These are phyloP conservation scores for Pelargonium cotyledonis DNA, from an alignment of 441 rosid genomes.

Conservation along the genomic window DNA sequence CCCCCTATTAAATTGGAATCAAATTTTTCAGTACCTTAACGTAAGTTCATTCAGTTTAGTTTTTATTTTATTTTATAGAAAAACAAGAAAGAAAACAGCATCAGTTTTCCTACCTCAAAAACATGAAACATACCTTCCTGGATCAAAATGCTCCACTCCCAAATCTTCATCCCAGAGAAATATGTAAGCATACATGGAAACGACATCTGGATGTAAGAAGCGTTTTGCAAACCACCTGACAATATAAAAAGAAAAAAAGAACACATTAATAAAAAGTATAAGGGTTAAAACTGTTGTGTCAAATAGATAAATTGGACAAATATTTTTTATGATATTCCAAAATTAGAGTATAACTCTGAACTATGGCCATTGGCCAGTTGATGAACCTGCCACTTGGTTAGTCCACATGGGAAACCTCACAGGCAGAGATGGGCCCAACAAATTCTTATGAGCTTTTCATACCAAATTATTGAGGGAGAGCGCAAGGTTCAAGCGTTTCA, in stretches of 20 bases:
- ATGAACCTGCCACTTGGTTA: background rate
- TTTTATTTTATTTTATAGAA: too few species aligned
- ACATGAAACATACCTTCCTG: constrained; percentile 44
- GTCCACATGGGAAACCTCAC: background rate
- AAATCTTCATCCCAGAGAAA: constrained; percentile 98
- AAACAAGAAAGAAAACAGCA: too few species aligned
- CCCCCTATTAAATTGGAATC: too few species aligned
- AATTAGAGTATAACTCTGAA: background rate
- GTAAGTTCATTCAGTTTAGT: too few species aligned
- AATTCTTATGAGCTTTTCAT: constrained; percentile 10
- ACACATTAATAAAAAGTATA: background rate
- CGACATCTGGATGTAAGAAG: constrained; percentile 86
- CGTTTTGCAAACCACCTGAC: constrained; percentile 99
- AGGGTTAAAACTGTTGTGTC: background rate
- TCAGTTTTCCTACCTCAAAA: background rate
- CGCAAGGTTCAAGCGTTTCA: too few species aligned
- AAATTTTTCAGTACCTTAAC: too few species aligned
- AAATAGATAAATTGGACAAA: too few species aligned
- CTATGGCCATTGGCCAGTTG: background rate
- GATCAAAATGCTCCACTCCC: constrained; percentile 72
- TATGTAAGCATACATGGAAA: constrained; percentile 69
- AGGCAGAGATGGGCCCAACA: constrained; percentile 7
- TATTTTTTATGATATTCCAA: background rate
- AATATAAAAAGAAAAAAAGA: constrained; percentile 3
- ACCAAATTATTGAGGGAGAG: too few species aligned